Evolutionary conservation across 2,329 filamentous ascomycete genomes (phyloP), one percentile per base, ranked within the genome.

Genomic region (Pestalotiopsis sp.): DNA sequence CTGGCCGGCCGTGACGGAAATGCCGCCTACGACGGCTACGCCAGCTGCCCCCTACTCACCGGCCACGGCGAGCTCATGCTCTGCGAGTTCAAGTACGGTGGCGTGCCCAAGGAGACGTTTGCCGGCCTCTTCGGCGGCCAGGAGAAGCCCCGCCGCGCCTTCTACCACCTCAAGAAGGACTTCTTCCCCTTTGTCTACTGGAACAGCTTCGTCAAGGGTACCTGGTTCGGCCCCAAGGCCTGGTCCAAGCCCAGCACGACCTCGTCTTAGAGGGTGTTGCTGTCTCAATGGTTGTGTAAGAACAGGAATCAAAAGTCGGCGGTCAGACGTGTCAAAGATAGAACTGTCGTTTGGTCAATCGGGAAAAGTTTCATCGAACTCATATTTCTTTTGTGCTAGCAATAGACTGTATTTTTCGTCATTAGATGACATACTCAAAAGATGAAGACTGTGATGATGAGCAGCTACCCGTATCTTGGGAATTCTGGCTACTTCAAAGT

Each of bases 51-150:
- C n/a, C 76, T 84, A 52, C 71, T 82, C 38, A 84, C 81, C 0
- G 79, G 80, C 66, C 80, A 83, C 70, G 76, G 77, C 60, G 80
- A 83, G 75, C 78, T 84, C 48, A 79, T 84, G 78, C 79, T 84
- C 64, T 81, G 80, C 70, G 82, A 84, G 76, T 84, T 84, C 76
- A 82, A 82, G 76, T 84, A 84, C 66, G 81, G 80, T 39, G 81
- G 81, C 38, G 78, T 80, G 58, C 81, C 82, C 11, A 79, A 82
- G 71, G 82, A 84, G 78, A 83, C 81, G 0, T 84, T 84, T 67
- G 76, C 72, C 38, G 61, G 66, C 35, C 71, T 77, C 52, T 68
- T 78, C 20, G 76, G 78, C 20, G 79, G 80, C 68, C 82, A 84
- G 73, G 78, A 78, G 52, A 73, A 73, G n/a, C 82, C 82, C 0